Evolutionary conservation across 768 basidiomycete species (phyloP).

Genomic region (Cantharellus anzutake): DNA sequence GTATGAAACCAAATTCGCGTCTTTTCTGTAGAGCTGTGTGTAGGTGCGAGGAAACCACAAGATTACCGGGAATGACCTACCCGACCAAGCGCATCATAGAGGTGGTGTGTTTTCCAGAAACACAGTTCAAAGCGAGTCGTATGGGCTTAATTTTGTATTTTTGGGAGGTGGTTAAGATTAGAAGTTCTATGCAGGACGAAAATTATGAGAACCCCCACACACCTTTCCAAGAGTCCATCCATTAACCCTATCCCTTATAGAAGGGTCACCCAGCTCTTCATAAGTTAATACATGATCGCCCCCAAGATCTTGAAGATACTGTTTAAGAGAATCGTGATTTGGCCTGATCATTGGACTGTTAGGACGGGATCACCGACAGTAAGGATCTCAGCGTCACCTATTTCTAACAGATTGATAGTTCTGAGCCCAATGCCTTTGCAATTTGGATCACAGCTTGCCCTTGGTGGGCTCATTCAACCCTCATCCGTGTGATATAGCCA

Average conservation of each 20-base stretch:
- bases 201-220: too few species aligned
- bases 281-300: slow-evolving; percentile 66
- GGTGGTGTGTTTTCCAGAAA: slow-evolving; percentile 48
- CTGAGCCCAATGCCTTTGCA: slow-evolving; percentile 48
- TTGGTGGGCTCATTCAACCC: slow-evolving; percentile 24
- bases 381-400: slow-evolving; percentile 24
- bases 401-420: slow-evolving; percentile 70
- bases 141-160: slow-evolving; percentile 18
- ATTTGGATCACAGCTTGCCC: slow-evolving; percentile 80
- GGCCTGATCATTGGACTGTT: slow-evolving; percentile 22
- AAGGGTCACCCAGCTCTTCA: slow-evolving; percentile 44
- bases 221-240: slow-evolving; percentile 49
- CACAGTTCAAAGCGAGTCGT: slow-evolving; percentile 34
- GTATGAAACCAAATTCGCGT: slow-evolving; percentile 67
- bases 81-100: slow-evolving; percentile 51
- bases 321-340: slow-evolving; percentile 30
- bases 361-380: background rate
- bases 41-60: background rate
- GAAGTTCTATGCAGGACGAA: slow-evolving; percentile 1
- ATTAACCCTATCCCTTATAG: slow-evolving; percentile 33
- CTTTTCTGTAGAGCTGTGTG: slow-evolving; percentile 12
- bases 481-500: background rate
- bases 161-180: background rate
- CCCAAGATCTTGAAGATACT: slow-evolving; percentile 37
- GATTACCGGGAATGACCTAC: background rate